phyloP scores from a whole-genome alignment of 2,329 filamentous ascomycete genomes.

The Colletotrichum tropicale region DNA sequence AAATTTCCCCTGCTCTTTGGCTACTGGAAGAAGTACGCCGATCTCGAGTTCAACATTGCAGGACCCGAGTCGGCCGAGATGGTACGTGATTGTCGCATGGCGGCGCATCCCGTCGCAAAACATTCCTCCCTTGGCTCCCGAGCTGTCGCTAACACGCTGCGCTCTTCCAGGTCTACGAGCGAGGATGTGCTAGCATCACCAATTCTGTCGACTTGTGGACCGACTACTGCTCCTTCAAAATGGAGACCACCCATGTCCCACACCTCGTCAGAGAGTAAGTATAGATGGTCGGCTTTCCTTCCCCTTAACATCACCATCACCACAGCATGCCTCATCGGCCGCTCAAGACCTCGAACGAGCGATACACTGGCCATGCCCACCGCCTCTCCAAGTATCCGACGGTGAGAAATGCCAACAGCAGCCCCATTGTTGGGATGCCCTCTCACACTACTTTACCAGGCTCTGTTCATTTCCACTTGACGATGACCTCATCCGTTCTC shows the following conservation, averaged over 20 bases:
- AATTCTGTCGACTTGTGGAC: conserved; percentile 97
- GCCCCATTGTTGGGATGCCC: conserved; percentile 62
- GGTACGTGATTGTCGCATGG: conserved; percentile 56
- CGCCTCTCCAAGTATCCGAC: conserved; percentile 47
- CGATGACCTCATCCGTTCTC: conserved; percentile 40
- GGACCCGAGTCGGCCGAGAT: conserved; percentile 97
- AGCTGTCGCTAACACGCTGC: neutral
- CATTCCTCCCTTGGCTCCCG: conserved; percentile 1
- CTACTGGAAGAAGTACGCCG: conserved; percentile 99
- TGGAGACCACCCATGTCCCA: conserved; percentile 93
- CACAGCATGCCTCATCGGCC: conserved; percentile 45
- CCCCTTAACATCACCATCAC: conserved; percentile 64
- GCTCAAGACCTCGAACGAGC: conserved; percentile 43
- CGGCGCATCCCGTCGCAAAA: neutral
- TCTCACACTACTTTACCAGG: conserved; percentile 71
- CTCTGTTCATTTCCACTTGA: conserved; percentile 53
- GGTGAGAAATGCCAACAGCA: conserved; percentile 76
- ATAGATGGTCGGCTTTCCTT: conserved; percentile 66
- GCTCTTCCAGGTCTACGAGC: conserved; percentile 81
- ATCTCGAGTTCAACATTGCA: conserved; percentile 94
- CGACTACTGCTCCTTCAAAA: conserved; percentile 97
- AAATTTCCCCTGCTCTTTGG: conserved; percentile 97
- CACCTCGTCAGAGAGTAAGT: conserved; percentile 99
- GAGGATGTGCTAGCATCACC: conserved; percentile 90
- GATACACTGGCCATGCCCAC: conserved; percentile 31